A percentile compares a stretch with the other conserved stretches of the same genome.
phyloP scores from a whole-genome alignment of 2,329 filamentous ascomycete species.

The Aspergillus sp. region DNA sequence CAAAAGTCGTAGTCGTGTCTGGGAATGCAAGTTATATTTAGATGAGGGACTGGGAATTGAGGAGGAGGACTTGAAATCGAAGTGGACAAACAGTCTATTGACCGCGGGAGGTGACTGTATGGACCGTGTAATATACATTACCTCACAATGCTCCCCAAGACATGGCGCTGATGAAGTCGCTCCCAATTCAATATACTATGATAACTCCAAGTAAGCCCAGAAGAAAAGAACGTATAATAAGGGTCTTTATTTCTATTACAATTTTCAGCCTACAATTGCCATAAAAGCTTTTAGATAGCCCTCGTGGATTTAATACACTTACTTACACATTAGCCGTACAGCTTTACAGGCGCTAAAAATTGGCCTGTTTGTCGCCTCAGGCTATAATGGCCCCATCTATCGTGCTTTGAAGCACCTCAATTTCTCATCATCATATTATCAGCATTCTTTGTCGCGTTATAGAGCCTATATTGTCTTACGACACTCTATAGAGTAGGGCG shows the following conservation, averaged over 20 bases:
- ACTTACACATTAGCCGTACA: background rate
- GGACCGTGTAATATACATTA: background rate
- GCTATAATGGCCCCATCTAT: background rate
- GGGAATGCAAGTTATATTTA: background rate
- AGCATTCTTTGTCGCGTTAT: background rate
- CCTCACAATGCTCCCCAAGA: background rate
- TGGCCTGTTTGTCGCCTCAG: background rate
- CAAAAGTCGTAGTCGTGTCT: background rate
- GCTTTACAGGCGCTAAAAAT: background rate
- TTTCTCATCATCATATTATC: background rate
- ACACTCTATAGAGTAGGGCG: background rate
- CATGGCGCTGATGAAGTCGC: background rate
- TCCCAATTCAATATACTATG: background rate
- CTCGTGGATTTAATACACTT: background rate
- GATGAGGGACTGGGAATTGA: slow-evolving; percentile 4
- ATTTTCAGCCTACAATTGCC: no score
- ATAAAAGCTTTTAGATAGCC: background rate
- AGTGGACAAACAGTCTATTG: slow-evolving; percentile 1
- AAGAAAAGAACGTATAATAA: no score
- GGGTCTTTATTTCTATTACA: no score
- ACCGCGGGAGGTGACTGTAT: slow-evolving; percentile 3
- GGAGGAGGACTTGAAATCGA: background rate
- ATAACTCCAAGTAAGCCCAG: background rate
- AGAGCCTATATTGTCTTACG: background rate
- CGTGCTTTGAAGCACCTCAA: background rate